phyloP scores from a whole-genome alignment of 1,284 basidiomycete genomes.

The Chalciporus sp. region DNA sequence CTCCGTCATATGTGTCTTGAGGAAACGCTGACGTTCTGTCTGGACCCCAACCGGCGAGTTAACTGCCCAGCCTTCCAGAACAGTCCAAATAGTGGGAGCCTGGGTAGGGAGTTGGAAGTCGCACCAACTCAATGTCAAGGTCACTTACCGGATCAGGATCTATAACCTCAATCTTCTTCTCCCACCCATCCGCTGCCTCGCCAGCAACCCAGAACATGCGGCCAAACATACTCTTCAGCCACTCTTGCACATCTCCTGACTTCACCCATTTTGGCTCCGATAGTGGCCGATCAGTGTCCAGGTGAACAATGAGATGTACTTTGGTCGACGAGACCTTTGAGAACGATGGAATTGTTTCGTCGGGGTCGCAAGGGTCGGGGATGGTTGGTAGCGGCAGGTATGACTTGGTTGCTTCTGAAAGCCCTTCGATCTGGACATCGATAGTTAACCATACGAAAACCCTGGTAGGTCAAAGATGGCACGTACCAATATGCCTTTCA shows the following conservation, averaged over 20 bases:
- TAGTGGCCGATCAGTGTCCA: conserved; percentile 86
- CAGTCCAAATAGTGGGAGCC: conserved; percentile 89
- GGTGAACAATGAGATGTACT: conserved; percentile 61
- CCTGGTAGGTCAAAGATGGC: conserved; percentile 1
- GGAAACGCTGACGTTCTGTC: conserved; percentile 83
- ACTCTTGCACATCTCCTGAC: conserved; percentile 90
- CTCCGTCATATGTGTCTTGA: conserved; percentile 83
- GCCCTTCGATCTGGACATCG: conserved; percentile 65
- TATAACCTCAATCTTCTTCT: conserved; percentile 86
- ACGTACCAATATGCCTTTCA: conserved; percentile 78
- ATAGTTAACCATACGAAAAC: conserved; percentile 4
- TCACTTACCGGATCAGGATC: conserved; percentile 91
- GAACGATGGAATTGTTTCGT: conserved; percentile 70
- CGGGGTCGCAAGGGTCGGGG: conserved; percentile 46
- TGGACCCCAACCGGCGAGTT: conserved; percentile 77
- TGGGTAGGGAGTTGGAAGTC: conserved; percentile 35
- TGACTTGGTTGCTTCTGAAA: conserved; percentile 71
- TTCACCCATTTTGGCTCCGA: conserved; percentile 97
- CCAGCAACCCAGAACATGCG: conserved; percentile 79
- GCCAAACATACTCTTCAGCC: conserved; percentile 87
- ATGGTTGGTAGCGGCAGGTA: conserved; percentile 61
- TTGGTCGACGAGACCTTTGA: conserved; percentile 50
- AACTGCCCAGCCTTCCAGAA: conserved; percentile 85
- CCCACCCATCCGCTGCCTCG: conserved; percentile 81
- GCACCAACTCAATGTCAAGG: conserved; percentile 19